Evolutionary conservation across 1,284 basidiomycete species (phyloP).

Genomic region (Taiwanofungus camphoratus): DNA sequence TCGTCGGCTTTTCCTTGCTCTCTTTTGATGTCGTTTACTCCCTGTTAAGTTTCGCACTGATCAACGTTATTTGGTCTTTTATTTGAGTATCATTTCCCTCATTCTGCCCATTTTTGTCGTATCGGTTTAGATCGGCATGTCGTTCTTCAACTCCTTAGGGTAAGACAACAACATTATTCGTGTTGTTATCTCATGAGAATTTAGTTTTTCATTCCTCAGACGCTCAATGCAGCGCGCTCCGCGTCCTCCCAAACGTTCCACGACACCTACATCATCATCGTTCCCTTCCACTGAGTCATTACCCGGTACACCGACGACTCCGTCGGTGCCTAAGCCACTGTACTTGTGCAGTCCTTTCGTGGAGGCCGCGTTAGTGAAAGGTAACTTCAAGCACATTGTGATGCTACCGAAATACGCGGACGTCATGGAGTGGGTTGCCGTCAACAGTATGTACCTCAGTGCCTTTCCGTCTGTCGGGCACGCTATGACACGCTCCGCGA

Average conservation of each 20-base stretch:
- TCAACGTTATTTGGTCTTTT: neutral
- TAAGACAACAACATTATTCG: slow-evolving; percentile 24
- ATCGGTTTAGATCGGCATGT: slow-evolving; percentile 37
- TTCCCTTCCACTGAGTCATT: slow-evolving; percentile 42
- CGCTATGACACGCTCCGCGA: neutral
- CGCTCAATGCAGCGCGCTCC: slow-evolving; percentile 68
- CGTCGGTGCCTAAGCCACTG: slow-evolving; percentile 59
- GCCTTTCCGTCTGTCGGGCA: too few species aligned
- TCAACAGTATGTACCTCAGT: slow-evolving; percentile 74
- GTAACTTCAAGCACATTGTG: slow-evolving; percentile 98
- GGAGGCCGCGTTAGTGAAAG: slow-evolving; percentile 95
- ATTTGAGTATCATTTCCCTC: neutral
- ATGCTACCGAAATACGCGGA: slow-evolving; percentile 96
- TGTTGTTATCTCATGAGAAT: neutral
- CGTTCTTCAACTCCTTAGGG: slow-evolving; percentile 77
- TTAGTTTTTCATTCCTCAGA: slow-evolving; percentile 29
- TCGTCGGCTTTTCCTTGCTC: too few species aligned
- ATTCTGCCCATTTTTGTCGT: neutral
- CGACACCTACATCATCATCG: slow-evolving; percentile 64
- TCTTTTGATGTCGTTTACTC: too few species aligned
- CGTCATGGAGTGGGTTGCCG: slow-evolving; percentile 98
- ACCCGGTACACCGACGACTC: slow-evolving; percentile 35
- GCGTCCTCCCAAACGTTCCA: slow-evolving; percentile 56
- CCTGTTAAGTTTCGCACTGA: too few species aligned
- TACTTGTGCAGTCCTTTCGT: slow-evolving; percentile 96